phyloP scores from a whole-genome alignment of 352 stramenopile genomes.

The Nothophytophthora sp. region DNA sequence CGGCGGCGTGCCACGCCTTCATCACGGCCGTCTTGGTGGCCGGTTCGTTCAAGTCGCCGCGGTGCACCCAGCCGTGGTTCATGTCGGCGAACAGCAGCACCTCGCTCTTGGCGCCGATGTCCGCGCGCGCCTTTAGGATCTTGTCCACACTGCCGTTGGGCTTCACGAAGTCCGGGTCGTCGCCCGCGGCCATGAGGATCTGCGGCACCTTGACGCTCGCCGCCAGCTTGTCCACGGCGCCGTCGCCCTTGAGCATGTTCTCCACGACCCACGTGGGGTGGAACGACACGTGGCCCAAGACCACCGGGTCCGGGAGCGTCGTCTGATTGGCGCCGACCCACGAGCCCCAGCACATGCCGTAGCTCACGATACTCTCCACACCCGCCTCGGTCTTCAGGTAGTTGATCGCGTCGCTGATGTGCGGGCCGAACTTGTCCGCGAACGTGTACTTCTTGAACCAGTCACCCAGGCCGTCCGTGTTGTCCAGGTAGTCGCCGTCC shows the following conservation, averaged over 20 bases:
- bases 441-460: conserved; percentile 80
- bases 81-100: conserved; percentile 69
- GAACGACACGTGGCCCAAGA: conserved; percentile 78
- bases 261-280: conserved; percentile 80
- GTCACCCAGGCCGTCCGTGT: conserved; percentile 37
- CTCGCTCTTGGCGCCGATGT: conserved; percentile 55
- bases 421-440: conserved; percentile 39
- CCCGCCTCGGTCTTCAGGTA: conserved; percentile 69
- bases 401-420: conserved; percentile 71
- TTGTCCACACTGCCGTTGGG: conserved; percentile 70
- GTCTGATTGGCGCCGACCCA: conserved; percentile 70
- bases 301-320: conserved; percentile 37
- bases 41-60: conserved; percentile 71
- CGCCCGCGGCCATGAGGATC: conserved; percentile 62
- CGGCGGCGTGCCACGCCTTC: conserved; percentile 57
- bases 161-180: conserved; percentile 74
- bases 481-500: conserved; percentile 65
- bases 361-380: conserved; percentile 64
- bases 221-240: conserved; percentile 68
- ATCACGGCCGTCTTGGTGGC: conserved; percentile 64
- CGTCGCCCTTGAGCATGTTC: conserved; percentile 75
- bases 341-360: conserved; percentile 85
- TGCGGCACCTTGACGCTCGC: conserved; percentile 75
- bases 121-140: conserved; percentile 56
- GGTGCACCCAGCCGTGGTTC: conserved; percentile 86